These are phyloP conservation scores for Fusarium metavorans DNA, from an alignment of 2,329 filamentous ascomycete species.

Conservation along the genomic window DNA sequence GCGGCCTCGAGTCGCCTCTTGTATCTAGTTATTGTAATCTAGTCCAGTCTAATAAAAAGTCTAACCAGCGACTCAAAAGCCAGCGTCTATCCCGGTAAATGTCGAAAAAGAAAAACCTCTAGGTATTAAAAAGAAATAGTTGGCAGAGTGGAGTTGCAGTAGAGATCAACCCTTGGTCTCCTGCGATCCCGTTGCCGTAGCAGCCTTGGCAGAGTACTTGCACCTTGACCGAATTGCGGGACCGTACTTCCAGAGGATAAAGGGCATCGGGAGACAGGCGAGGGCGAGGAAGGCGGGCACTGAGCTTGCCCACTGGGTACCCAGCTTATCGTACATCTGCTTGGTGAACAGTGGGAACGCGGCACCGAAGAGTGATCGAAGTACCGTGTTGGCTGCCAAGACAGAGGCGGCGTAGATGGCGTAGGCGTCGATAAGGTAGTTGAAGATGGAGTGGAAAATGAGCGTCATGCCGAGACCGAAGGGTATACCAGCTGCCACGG, in stretches of 20 bases:
- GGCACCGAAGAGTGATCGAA: constrained; percentile 38
- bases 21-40: neutral
- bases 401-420: constrained; percentile 82
- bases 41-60: neutral
- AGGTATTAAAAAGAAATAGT: neutral
- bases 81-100: neutral
- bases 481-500: constrained; percentile 56
- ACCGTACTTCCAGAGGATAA: constrained; percentile 38
- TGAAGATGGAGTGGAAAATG: constrained; percentile 73
- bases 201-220: constrained; percentile 40
- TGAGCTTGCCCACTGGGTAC: constrained; percentile 41
- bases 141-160: neutral
- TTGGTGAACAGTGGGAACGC: constrained; percentile 41
- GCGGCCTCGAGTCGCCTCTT: neutral
- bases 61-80: neutral
- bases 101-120: neutral
- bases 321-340: constrained; percentile 44
- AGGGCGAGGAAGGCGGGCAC: constrained; percentile 39
- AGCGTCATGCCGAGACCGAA: constrained; percentile 70
- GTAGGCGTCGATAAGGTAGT: constrained; percentile 77
- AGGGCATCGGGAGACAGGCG: constrained; percentile 39
- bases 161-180: constrained; percentile 7
- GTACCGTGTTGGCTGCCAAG: constrained; percentile 66
- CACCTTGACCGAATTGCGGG: constrained; percentile 34
- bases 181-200: constrained; percentile 16